Percentiles rank a stretch among this genome's conserved stretches.
phyloP scores from a whole-genome alignment of 2,329 filamentous ascomycete genomes.

The Trichothecium roseum region DNA sequence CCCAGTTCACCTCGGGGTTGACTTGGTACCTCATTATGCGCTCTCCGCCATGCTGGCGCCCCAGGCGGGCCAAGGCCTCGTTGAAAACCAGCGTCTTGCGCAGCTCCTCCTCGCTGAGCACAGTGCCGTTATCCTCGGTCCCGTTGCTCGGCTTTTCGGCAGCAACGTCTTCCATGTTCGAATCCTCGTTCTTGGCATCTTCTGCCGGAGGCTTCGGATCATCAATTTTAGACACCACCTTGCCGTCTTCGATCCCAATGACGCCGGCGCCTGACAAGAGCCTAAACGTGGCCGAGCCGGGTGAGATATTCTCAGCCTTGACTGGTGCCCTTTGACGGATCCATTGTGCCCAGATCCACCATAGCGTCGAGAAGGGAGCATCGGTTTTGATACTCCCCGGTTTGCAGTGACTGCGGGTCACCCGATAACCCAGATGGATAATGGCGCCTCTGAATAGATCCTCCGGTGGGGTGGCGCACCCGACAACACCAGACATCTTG shows the following conservation, averaged over 20 bases:
- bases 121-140: constrained; percentile 11
- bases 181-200: constrained; percentile 9
- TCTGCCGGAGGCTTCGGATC: constrained; percentile 1
- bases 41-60: constrained; percentile 55
- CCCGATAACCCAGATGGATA: constrained; percentile 67
- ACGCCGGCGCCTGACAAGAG: constrained; percentile 43
- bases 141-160: background rate
- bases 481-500: constrained; percentile 63
- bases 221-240: background rate
- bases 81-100: constrained; percentile 62
- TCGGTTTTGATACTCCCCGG: constrained; percentile 88
- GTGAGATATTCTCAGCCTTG: constrained; percentile 59
- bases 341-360: constrained; percentile 93
- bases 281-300: constrained; percentile 59
- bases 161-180: background rate
- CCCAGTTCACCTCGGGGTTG: constrained; percentile 91
- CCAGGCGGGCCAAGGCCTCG: constrained; percentile 64
- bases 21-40: constrained; percentile 78
- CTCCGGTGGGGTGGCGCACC: constrained; percentile 70
- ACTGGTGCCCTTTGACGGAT: constrained; percentile 69
- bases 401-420: constrained; percentile 80
- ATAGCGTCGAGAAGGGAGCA: constrained; percentile 80
- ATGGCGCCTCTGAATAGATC: constrained; percentile 74
- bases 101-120: constrained; percentile 23
- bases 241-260: constrained; percentile 12